Evolutionary conservation across 768 basidiomycete species (phyloP).

Genomic region (Russula olivacea): DNA sequence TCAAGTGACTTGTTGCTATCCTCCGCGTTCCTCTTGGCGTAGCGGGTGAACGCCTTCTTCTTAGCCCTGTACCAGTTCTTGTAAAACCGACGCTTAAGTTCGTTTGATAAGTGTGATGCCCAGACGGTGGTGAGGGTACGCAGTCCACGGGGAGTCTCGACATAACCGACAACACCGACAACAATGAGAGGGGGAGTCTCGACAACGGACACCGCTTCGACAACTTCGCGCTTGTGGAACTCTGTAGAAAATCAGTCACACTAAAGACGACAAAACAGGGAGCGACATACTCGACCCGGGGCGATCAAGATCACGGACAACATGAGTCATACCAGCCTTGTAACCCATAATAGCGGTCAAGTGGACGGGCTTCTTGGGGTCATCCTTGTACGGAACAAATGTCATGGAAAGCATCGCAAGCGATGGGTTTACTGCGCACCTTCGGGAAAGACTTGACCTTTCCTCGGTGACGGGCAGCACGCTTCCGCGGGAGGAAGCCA

Average conservation of each 20-base stretch:
- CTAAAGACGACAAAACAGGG: background rate
- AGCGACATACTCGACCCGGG: slow-evolving; percentile 89
- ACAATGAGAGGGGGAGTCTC: slow-evolving; percentile 97
- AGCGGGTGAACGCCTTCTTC: slow-evolving; percentile 99
- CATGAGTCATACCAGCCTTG: slow-evolving; percentile 99
- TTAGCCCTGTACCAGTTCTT: slow-evolving; percentile 99
- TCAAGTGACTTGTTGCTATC: slow-evolving; percentile 85
- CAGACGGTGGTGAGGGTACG: slow-evolving; percentile 98
- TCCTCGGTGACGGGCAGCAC: slow-evolving; percentile 94
- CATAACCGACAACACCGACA: slow-evolving; percentile 97
- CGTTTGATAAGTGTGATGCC: slow-evolving; percentile 97
- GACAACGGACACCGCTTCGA: slow-evolving; percentile 93
- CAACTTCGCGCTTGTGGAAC: slow-evolving; percentile 99
- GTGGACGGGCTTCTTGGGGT: slow-evolving; percentile 98
- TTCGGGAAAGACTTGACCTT: slow-evolving; percentile 99
- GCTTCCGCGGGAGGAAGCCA: slow-evolving; percentile 95
- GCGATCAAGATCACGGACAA: slow-evolving; percentile 98
- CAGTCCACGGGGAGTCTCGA: slow-evolving; percentile 98
- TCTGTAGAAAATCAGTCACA: slow-evolving; percentile 45
- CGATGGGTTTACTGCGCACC: slow-evolving; percentile 43
- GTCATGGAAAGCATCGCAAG: background rate
- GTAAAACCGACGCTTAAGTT: slow-evolving; percentile 98
- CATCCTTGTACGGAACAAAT: slow-evolving; percentile 60
- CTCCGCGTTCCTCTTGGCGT: slow-evolving; percentile 98
- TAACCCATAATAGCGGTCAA: slow-evolving; percentile 98